phyloP scores from a whole-genome alignment of 257 asterid species.

The Mitragyna speciosa region DNA sequence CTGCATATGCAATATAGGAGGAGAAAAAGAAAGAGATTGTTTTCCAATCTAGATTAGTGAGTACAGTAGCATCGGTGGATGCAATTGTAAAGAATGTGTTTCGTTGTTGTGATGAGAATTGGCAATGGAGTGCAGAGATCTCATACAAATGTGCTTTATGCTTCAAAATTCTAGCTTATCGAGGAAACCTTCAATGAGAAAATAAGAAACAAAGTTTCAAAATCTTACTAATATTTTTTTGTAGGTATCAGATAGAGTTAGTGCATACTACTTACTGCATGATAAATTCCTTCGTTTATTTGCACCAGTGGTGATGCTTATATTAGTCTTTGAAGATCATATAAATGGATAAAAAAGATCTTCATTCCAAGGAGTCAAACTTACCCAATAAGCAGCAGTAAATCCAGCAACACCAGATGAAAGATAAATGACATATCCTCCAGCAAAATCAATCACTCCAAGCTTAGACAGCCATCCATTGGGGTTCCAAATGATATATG shows the following conservation, averaged over 20 bases:
- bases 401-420: constrained; percentile 63
- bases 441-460: constrained; percentile 61
- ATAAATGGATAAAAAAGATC: not conserved
- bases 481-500: constrained; percentile 54
- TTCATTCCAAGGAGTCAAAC: not conserved
- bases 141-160: too few relatives aligned
- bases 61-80: too few relatives aligned
- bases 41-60: too few relatives aligned
- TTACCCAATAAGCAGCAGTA: constrained; percentile 61
- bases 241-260: too few relatives aligned
- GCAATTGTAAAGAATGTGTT: too few relatives aligned
- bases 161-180: too few relatives aligned
- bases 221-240: not conserved
- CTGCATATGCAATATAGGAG: too few relatives aligned
- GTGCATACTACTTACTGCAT: too few relatives aligned
- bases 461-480: constrained; percentile 57
- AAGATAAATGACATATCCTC: constrained; percentile 58
- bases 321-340: not conserved
- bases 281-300: not conserved
- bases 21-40: too few relatives aligned
- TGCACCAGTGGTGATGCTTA: not conserved
- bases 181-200: too few relatives aligned
- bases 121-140: too few relatives aligned
- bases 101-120: too few relatives aligned
- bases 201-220: constrained; percentile 13